phyloP scores from a whole-genome alignment of 1,139 yeast species.

The Geotrichum klebahnii region DNA sequence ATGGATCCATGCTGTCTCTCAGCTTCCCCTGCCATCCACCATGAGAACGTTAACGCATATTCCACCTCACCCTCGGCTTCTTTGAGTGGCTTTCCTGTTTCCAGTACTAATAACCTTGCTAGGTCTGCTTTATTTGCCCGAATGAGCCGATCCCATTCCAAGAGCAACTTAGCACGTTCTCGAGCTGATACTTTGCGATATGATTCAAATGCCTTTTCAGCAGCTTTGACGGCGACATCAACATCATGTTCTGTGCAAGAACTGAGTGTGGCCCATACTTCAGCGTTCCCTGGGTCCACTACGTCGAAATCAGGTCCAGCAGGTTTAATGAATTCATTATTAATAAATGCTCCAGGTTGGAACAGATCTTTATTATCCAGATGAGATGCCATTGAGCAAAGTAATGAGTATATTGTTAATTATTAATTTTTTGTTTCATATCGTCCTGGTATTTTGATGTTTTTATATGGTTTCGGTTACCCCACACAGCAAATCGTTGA shows the following conservation, averaged over 20 bases:
- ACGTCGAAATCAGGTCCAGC: conserved; percentile 25
- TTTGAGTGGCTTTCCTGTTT: conserved; percentile 58
- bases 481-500: conserved; percentile 2
- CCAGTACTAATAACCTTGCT: conserved; percentile 59
- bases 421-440: background rate
- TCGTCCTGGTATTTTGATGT: background rate
- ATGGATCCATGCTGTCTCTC: conserved; percentile 47
- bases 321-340: conserved; percentile 58
- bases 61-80: conserved; percentile 41
- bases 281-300: conserved; percentile 46
- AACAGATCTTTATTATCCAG: conserved; percentile 10
- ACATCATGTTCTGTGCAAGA: conserved; percentile 43
- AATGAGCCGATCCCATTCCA: conserved; percentile 51
- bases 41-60: conserved; percentile 41
- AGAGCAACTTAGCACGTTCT: conserved; percentile 48
- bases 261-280: conserved; percentile 42
- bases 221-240: conserved; percentile 43
- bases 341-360: conserved; percentile 78
- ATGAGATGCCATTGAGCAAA: background rate
- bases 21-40: conserved; percentile 45
- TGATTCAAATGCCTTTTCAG: conserved; percentile 40
- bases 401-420: background rate
- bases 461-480: background rate
- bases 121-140: conserved; percentile 48
- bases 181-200: conserved; percentile 46